These are phyloP conservation scores for Gnomoniopsis sp. DNA, from an alignment of 2,329 filamentous ascomycete genomes.

Conservation along the genomic window DNA sequence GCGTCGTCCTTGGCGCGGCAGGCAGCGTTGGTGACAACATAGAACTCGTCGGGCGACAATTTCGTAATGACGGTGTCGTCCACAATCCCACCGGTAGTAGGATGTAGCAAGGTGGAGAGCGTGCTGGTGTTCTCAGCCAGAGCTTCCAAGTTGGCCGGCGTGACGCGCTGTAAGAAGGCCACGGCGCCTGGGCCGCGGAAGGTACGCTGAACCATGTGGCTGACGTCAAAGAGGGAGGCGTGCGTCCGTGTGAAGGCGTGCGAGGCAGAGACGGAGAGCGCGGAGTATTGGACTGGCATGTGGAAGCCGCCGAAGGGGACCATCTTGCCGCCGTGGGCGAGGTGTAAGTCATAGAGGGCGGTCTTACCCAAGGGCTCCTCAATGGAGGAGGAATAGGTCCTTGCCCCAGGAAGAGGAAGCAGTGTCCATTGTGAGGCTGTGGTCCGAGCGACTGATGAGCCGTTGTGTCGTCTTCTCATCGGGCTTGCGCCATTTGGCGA, in stretches of 20 bases:
- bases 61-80: conserved; percentile 91
- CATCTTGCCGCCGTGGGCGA: conserved; percentile 82
- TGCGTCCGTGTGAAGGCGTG: conserved; percentile 87
- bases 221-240: conserved; percentile 91
- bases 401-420: not conserved
- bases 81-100: conserved; percentile 81
- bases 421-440: not conserved
- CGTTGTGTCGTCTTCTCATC: not conserved
- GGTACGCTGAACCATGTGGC: conserved; percentile 92
- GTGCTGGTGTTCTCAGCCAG: conserved; percentile 69
- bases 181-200: conserved; percentile 78
- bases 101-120: conserved; percentile 79
- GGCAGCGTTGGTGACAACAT: conserved; percentile 92
- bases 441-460: not conserved
- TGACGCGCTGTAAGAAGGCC: conserved; percentile 78
- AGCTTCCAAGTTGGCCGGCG: conserved; percentile 67
- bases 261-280: conserved; percentile 74
- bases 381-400: conserved; percentile 13
- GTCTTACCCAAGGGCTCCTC: conserved; percentile 27
- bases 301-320: conserved; percentile 91
- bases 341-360: conserved; percentile 34
- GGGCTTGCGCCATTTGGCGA: not conserved
- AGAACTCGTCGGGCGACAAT: conserved; percentile 71
- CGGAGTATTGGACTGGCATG: conserved; percentile 89
- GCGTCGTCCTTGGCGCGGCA: conserved; percentile 84